A percentile compares a stretch with the other conserved stretches of the same genome.
Conservation (phyloP, 352 stramenopile genomes). For the Globisporangium irregulare region DNA sequence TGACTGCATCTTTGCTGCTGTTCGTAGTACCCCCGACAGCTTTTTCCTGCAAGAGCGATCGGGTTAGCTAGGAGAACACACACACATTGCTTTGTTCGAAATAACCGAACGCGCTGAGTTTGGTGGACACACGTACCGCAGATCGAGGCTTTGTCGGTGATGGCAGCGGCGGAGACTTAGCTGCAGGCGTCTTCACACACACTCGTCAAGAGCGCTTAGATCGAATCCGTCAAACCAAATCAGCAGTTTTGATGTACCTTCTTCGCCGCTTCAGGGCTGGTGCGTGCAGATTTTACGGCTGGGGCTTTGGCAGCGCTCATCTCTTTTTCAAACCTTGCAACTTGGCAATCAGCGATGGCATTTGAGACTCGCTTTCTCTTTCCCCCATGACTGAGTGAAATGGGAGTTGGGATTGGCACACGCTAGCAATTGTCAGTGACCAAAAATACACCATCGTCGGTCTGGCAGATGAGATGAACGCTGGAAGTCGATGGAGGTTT, state of each 20-base stretch:
- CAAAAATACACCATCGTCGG: not conserved
- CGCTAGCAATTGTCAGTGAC: not conserved
- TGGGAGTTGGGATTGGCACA: not conserved
- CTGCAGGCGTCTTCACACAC: not conserved
- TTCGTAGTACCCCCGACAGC: not conserved
- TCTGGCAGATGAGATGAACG: not conserved
- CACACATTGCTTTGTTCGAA: not conserved
- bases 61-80: not conserved
- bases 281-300: slow-evolving; percentile 4
- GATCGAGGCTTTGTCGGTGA: slow-evolving; percentile 8
- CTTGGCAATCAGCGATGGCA: not conserved
- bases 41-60: slow-evolving; percentile 14
- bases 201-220: not conserved
- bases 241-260: slow-evolving; percentile 10
- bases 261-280: not conserved
- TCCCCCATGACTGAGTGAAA: not conserved
- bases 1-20: slow-evolving; percentile 36
- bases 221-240: not conserved
- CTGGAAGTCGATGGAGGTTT: too few relatives aligned
- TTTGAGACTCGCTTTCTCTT: not conserved
- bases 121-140: not conserved
- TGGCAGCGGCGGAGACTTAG: slow-evolving; percentile 1
- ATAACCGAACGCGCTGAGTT: not conserved
- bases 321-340: not conserved
- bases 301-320: not conserved